phyloP scores from a whole-genome alignment of 1,284 basidiomycete genomes.

The Microbotryomycetes sp. region DNA sequence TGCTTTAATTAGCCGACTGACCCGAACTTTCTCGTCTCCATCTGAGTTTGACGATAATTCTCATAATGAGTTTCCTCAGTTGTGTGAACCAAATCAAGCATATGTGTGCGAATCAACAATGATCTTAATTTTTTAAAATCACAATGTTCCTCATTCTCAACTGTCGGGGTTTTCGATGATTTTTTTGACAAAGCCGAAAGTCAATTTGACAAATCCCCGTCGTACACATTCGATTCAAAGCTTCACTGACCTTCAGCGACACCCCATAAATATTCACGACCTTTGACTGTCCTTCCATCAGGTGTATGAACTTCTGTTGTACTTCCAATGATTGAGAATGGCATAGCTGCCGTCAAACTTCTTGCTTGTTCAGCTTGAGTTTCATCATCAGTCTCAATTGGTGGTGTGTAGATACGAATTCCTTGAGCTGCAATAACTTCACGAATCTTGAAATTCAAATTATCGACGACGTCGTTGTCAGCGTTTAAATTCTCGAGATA shows the following conservation, averaged over 20 bases:
- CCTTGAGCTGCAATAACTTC: conserved; percentile 85
- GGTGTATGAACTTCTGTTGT: conserved; percentile 86
- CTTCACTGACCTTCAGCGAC: conserved; percentile 75
- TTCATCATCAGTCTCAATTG: conserved; percentile 86
- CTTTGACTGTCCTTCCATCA: conserved; percentile 91
- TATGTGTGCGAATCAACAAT: conserved; percentile 93
- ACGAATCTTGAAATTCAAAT: conserved; percentile 56
- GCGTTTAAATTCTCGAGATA: conserved; percentile 12
- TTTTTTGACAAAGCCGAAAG: neutral
- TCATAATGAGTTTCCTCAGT: conserved; percentile 98
- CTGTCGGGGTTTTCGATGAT: conserved; percentile 45
- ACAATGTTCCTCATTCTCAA: conserved; percentile 98
- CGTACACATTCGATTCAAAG: conserved; percentile 4
- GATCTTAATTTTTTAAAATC: conserved; percentile 98
- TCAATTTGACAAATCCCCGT: neutral
- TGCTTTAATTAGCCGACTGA: conserved; percentile 2
- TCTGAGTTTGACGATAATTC: conserved; percentile 95
- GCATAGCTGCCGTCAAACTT: conserved; percentile 80
- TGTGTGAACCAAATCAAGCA: conserved; percentile 94
- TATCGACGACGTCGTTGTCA: conserved; percentile 11
- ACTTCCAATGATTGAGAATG: conserved; percentile 97
- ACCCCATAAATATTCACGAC: conserved; percentile 99
- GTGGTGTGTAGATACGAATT: conserved; percentile 91
- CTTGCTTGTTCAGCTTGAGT: conserved; percentile 80
- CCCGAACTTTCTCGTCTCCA: conserved; percentile 98